Base-by-base conservation (phyloP, 1,284 basidiomycete genomes). In the Heterobasidion parviporum region DNA sequence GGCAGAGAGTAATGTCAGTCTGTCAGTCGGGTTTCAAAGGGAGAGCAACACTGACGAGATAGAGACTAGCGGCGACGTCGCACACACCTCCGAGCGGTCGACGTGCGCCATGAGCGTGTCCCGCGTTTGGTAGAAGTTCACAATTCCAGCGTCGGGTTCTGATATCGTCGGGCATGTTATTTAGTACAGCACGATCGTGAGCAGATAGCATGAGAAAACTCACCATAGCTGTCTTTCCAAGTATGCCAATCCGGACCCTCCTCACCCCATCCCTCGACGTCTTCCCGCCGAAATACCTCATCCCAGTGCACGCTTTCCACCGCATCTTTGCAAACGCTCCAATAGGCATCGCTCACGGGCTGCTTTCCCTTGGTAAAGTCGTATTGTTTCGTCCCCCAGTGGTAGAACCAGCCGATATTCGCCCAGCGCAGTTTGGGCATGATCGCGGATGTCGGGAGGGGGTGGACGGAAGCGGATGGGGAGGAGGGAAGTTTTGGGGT, bases 71-170 rank as follows among this genome's bases (percentile, higher is more conserved):
- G 94, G 94, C 1, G 91, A 90, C 36, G 84, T 94, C 52, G 81
- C 86, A 65, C 85, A 90, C 15, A 90, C 77, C 68, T 97, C 94
- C 16, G 92, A 92, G 20, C 90, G 87, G 70, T 97, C 94, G 41
- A 95, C 91, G 65, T 97, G 94, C 0, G 82, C 94, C 87, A 96
- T 96, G 26, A 97, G 79, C 0, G 92, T 91, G 63, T 97, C 92
- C 69, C 82, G 87, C 52, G 75, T 77, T 67, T 93, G 90, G 67
- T 94, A 93, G 64, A 92, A 96, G 68, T 97, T 97, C 58, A 96
- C 88, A 50, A 97, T 95, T 2, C 94, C 94, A 10, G 93, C 92
- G 67, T 95, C 93, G 2, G 92, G 91, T 66, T 89, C 93, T 89
- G 64, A 26, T 36, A 26, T 26, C 12, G 12, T 34, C 32, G 32